Evolutionary conservation across 306 rosid genomes (phyloP), one percentile per base, ranked within the genome.

Genomic region (Albizia julibrissin): DNA sequence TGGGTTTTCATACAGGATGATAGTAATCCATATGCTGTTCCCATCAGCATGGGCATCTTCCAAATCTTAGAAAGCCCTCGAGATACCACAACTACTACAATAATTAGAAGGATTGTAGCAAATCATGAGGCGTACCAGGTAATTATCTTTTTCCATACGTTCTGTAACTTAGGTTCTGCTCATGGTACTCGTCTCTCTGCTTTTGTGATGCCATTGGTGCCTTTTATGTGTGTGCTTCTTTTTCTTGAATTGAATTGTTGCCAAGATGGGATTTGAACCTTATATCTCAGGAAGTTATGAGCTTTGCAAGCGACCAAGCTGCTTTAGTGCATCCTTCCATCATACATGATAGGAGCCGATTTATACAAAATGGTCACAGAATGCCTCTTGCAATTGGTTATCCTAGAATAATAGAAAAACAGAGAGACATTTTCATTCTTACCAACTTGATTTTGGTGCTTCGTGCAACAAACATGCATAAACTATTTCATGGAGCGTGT

Each of bases 41-140:
- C 99, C 49, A 93, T 95, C 74, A 91, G 90, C 88, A 79, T 90
- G 93, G 98, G 91, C 80, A 90, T 93, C 88, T 95, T 95, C 19
- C 34, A 27, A 27, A 62, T 62, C 69, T 13, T 62, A 62, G 69
- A 87, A 5, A 95, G 99, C 85, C 88, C 97, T 37, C 76, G 91
- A 72, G 98, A 89, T 84, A 81, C 91, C 81, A 95, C 97, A 39
- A 95, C 99, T 8, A 90, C 97, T 80, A 93, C 98, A 3, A 95
- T 95, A 88, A 93, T 95, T 84, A 88, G 83, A 82, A 93, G 99
- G 89, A 95, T 95, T 49, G 91, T 95, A 52, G 78, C 95, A 54
- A 95, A 95, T 85, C 95, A 95, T 44, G 98, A 95, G 82, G 99
- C 99, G 6, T 95, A 89, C 84, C 99, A 91, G 97, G 99, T 95